Percentiles rank a stretch among this genome's conserved stretches.
These are phyloP conservation scores for Pseudogymnoascus sp. DNA, from an alignment of 2,329 filamentous ascomycete genomes.

Conservation along the genomic window DNA sequence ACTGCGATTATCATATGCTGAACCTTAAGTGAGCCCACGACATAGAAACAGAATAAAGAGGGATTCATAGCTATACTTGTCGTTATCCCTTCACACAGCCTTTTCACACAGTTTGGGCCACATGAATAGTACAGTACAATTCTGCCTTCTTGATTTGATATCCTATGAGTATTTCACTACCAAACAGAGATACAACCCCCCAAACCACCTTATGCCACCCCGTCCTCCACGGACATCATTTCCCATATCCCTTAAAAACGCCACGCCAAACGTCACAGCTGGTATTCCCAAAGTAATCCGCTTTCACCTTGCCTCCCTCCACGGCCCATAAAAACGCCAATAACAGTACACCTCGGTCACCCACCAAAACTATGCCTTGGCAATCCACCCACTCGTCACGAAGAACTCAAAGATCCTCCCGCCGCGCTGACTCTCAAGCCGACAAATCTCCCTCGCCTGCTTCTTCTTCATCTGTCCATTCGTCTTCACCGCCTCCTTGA, in stretches of 20 bases:
- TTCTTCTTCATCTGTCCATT: slow-evolving; percentile 91
- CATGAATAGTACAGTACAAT: background rate
- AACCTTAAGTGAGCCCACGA: background rate
- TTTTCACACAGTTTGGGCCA: background rate
- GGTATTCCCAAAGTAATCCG: background rate
- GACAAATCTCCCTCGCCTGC: slow-evolving; percentile 75
- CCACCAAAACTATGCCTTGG: slow-evolving; percentile 53
- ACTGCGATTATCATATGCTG: background rate
- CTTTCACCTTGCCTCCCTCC: background rate
- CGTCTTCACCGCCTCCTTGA: slow-evolving; percentile 82
- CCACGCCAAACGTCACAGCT: background rate
- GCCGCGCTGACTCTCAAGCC: slow-evolving; percentile 76
- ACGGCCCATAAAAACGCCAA: background rate
- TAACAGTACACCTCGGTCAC: background rate
- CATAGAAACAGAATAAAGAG: background rate
- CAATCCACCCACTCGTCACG: slow-evolving; percentile 85
- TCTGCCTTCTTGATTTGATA: background rate
- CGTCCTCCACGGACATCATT: background rate
- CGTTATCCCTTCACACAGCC: background rate
- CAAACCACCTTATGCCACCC: background rate
- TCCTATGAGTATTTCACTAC: background rate
- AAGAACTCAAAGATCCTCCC: slow-evolving; percentile 90
- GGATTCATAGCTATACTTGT: background rate
- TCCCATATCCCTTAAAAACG: background rate
- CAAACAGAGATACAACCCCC: background rate